A percentile compares a stretch with the other conserved stretches of the same genome.
Evolutionary conservation across 371 early-diverging fungal genomes (phyloP).

Genomic region (Rhizopus delemar): DNA sequence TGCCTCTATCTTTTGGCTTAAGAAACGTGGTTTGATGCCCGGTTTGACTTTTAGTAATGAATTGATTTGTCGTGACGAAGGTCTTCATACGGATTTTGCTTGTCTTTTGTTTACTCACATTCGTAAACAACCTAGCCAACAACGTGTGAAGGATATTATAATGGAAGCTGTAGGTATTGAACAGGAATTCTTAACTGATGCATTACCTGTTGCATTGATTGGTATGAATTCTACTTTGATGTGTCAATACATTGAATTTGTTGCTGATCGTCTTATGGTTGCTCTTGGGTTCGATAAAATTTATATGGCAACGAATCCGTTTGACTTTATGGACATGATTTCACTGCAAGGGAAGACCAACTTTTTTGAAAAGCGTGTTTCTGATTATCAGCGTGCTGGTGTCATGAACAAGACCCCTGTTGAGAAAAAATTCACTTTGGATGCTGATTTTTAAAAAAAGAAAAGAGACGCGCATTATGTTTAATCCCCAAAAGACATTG

Average conservation of each 20-base stretch:
- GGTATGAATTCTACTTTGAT: slow-evolving; percentile 98
- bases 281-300: slow-evolving; percentile 90
- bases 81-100: slow-evolving; percentile 99
- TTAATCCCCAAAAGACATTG: not conserved
- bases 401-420: slow-evolving; percentile 78
- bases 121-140: slow-evolving; percentile 74
- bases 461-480: not conserved
- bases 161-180: slow-evolving; percentile 95
- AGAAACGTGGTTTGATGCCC: slow-evolving; percentile 99
- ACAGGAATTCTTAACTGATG: slow-evolving; percentile 95
- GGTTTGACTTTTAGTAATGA: slow-evolving; percentile 99
- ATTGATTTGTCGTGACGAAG: slow-evolving; percentile 99
- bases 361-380: slow-evolving; percentile 99
- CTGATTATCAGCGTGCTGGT: slow-evolving; percentile 98
- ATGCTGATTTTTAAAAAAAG: slow-evolving; percentile 76
- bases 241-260: slow-evolving; percentile 99
- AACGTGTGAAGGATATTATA: slow-evolving; percentile 82
- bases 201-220: slow-evolving; percentile 94
- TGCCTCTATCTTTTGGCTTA: slow-evolving; percentile 99
- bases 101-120: slow-evolving; percentile 95
- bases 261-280: slow-evolving; percentile 96
- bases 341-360: slow-evolving; percentile 99
- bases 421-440: slow-evolving; percentile 80
- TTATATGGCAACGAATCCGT: slow-evolving; percentile 95
- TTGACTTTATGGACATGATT: slow-evolving; percentile 99